Base-by-base conservation (phyloP, 2,329 filamentous ascomycete species). In the Colletotrichum magnum region DNA sequence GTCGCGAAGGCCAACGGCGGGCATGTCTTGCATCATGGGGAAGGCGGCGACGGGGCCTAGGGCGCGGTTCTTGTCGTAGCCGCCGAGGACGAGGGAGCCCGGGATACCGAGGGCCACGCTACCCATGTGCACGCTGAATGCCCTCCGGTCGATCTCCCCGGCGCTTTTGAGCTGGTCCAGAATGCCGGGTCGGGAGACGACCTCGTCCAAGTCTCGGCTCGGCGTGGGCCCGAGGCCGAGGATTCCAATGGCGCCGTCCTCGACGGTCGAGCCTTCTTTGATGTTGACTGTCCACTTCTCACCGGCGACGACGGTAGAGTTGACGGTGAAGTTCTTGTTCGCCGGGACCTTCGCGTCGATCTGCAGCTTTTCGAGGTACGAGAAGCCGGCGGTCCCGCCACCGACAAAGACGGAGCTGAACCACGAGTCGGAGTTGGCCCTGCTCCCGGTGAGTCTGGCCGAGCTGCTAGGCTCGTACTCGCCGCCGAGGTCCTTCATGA, bases 111-210 rank as follows among this genome's bases (percentile, higher is more conserved):
- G 73, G 1, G 74, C 54, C 0, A 71, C 78, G n/a, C 77, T 79
- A 4, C 78, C 79, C 18, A 79, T 70, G 32, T 80, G 79, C 50
- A 80, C 68, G 13, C 74, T 73, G 50, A 76, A 79, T 2, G 75
- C 77, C n/a, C 70, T 74, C 0, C 76, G 78, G 1, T 73, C 67
- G 28, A 74, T 76, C 9, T 59, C 16, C 24, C 63, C 64, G 2
- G 39, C n/a, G 0, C 13, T n/a, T 16, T 72, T 71, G 56, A 73
- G 52, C 74, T 73, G 60, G 64, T 74, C 26, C 45, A 73, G 47
- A 26, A 71, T 18, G 1, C 39, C 36, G 2, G 32, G 15, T 1
- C 26, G 36, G 7, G 32, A 18, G 6, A 47, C 41, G 28, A 36
- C 16, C 28, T 32, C 2, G 21, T 21, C 21, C 21, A 21, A 2